These are phyloP conservation scores for Dactylellina drechsleri DNA, from an alignment of 2,329 filamentous ascomycete genomes.

Conservation along the genomic window DNA sequence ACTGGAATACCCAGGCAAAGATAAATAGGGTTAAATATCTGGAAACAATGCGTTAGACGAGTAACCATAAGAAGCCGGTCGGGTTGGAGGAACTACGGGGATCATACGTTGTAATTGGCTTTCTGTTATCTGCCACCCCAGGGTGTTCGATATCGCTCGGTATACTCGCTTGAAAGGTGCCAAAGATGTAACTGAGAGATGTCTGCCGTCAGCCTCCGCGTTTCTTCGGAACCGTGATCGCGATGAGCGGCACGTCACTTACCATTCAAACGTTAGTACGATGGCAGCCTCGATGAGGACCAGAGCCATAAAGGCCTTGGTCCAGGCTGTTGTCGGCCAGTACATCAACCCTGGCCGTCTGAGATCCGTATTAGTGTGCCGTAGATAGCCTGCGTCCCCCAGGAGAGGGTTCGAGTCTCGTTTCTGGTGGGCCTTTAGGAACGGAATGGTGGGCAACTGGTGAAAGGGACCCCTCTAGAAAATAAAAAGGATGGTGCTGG, in stretches of 20 bases:
- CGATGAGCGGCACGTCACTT: slow-evolving; percentile 61
- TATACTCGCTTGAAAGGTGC: slow-evolving; percentile 77
- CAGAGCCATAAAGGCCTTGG: slow-evolving; percentile 81
- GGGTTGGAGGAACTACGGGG: background rate
- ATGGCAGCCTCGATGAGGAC: slow-evolving; percentile 80
- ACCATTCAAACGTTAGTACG: slow-evolving; percentile 87
- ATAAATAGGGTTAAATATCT: slow-evolving; percentile 84
- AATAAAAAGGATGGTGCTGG: slow-evolving; percentile 52
- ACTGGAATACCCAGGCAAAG: slow-evolving; percentile 93
- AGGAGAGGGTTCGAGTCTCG: slow-evolving; percentile 61
- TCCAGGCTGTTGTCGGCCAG: slow-evolving; percentile 85
- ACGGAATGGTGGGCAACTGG: slow-evolving; percentile 45
- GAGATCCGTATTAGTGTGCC: slow-evolving; percentile 59
- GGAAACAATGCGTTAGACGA: slow-evolving; percentile 38
- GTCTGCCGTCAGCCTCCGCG: slow-evolving; percentile 29
- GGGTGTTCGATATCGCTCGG: slow-evolving; percentile 63
- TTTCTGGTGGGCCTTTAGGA: slow-evolving; percentile 59
- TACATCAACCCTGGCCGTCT: slow-evolving; percentile 70
- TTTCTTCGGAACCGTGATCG: slow-evolving; percentile 35
- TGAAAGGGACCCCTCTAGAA: slow-evolving; percentile 57
- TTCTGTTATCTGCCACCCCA: slow-evolving; percentile 64
- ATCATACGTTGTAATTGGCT: slow-evolving; percentile 81
- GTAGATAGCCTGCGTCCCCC: slow-evolving; percentile 60
- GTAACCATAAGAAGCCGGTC: slow-evolving; percentile 1
- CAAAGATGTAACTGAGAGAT: slow-evolving; percentile 82